Evolutionary conservation across 148 eudicot species (phyloP).

Genomic region (Fallopia convolvulus): DNA sequence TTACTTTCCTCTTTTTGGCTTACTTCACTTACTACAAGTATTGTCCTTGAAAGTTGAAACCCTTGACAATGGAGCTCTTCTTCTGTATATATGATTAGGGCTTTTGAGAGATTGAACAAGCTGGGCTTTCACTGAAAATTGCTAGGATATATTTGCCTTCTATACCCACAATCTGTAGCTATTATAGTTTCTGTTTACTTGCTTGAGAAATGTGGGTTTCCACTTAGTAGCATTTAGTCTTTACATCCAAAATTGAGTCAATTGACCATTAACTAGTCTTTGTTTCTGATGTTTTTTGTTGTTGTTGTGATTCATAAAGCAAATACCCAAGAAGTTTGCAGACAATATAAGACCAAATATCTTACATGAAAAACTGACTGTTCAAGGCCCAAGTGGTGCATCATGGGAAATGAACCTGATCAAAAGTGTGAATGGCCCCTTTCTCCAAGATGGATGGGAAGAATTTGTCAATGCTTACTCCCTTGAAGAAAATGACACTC

Average conservation of each 20-base stretch:
- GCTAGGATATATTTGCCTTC: not conserved
- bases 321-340: conserved; percentile 21
- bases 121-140: not conserved
- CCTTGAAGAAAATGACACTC: conserved; percentile 21
- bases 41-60: not conserved
- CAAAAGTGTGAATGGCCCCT: not conserved
- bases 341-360: conserved; percentile 10
- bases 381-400: conserved; percentile 19
- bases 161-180: too few species aligned
- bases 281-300: too few species aligned
- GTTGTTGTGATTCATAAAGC: not conserved
- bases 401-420: conserved; percentile 14
- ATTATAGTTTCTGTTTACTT: too few species aligned
- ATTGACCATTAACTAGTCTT: too few species aligned
- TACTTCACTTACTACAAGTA: not conserved
- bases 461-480: conserved; percentile 20
- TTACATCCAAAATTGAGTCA: not conserved
- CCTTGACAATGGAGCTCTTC: not conserved
- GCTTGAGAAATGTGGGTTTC: not conserved
- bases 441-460: conserved; percentile 21
- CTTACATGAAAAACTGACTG: conserved; percentile 11
- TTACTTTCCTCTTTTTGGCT: too few species aligned
- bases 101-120: not conserved
- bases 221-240: too few species aligned
- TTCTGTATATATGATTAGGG: not conserved